phyloP scores from a whole-genome alignment of 2,329 filamentous ascomycete genomes.

The Penicillium sp. region DNA sequence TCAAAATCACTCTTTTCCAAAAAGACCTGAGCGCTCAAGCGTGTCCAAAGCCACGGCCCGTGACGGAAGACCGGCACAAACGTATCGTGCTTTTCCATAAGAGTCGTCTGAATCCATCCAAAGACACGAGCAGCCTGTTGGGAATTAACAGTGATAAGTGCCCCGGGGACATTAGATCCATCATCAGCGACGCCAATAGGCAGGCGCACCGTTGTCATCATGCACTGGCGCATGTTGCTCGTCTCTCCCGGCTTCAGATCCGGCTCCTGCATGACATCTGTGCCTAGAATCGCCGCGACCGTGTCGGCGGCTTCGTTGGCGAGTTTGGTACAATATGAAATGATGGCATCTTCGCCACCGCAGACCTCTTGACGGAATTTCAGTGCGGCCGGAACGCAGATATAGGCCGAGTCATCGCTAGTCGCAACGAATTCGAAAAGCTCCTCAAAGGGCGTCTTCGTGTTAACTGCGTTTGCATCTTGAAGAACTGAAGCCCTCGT shows the following conservation, averaged over 20 bases:
- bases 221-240: constrained; percentile 64
- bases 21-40: constrained; percentile 83
- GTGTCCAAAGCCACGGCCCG: constrained; percentile 68
- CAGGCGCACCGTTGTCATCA: constrained; percentile 74
- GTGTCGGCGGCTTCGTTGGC: constrained; percentile 67
- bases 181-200: constrained; percentile 59
- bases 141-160: constrained; percentile 41
- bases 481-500: constrained; percentile 58
- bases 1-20: constrained; percentile 80
- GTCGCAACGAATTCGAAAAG: constrained; percentile 82
- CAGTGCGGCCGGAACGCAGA: constrained; percentile 74
- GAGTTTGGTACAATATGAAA: constrained; percentile 66
- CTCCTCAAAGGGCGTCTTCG: constrained; percentile 66
- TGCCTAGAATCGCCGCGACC: constrained; percentile 69
- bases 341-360: constrained; percentile 75
- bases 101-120: constrained; percentile 63
- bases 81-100: constrained; percentile 69
- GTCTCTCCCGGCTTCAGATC: constrained; percentile 36
- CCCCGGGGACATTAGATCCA: not conserved
- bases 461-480: constrained; percentile 24
- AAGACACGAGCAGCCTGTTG: constrained; percentile 52
- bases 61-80: constrained; percentile 72
- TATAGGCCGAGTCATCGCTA: constrained; percentile 72
- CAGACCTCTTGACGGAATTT: constrained; percentile 71
- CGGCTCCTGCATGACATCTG: constrained; percentile 68